Evolutionary conservation across 148 eudicot species (phyloP).

Genomic region (Tetragonia tetragonoides): DNA sequence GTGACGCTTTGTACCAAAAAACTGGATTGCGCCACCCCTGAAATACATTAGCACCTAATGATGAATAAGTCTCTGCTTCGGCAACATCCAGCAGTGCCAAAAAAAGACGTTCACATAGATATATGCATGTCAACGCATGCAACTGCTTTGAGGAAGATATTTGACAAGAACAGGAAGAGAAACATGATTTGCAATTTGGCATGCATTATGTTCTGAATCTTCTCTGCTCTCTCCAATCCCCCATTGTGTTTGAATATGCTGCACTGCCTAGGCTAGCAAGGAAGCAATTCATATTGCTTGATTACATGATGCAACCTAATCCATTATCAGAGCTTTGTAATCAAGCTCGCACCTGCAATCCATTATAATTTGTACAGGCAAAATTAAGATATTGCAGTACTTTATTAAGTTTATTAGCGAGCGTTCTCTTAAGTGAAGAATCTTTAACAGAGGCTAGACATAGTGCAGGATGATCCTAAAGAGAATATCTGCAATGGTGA

Average conservation of each 20-base stretch:
- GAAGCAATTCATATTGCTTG: too few relatives aligned
- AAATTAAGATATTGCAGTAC: not conserved
- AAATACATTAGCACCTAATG: slow-evolving; percentile 11
- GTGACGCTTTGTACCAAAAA: slow-evolving; percentile 91
- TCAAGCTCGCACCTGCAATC: too few relatives aligned
- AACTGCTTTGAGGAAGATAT: not conserved
- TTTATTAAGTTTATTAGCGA: too few relatives aligned
- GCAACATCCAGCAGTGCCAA: not conserved
- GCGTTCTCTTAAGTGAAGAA: too few relatives aligned
- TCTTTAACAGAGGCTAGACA: too few relatives aligned
- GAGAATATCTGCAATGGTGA: too few relatives aligned
- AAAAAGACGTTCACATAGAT: not conserved
- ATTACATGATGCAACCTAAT: too few relatives aligned
- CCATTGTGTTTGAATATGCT: not conserved
- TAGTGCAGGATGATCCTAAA: too few relatives aligned
- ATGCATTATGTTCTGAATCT: not conserved
- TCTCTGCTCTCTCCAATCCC: not conserved
- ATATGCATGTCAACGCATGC: not conserved
- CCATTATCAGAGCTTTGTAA: too few relatives aligned
- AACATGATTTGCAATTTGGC: not conserved
- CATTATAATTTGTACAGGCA: not conserved
- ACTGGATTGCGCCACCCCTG: slow-evolving; percentile 97
- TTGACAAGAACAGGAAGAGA: slow-evolving; percentile 5
- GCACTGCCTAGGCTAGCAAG: not conserved
- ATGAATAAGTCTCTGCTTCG: not conserved